Percentiles rank a stretch among this genome's conserved stretches.
phyloP scores from a whole-genome alignment of 73 alveolate species.

The Uronychia binucleata region DNA sequence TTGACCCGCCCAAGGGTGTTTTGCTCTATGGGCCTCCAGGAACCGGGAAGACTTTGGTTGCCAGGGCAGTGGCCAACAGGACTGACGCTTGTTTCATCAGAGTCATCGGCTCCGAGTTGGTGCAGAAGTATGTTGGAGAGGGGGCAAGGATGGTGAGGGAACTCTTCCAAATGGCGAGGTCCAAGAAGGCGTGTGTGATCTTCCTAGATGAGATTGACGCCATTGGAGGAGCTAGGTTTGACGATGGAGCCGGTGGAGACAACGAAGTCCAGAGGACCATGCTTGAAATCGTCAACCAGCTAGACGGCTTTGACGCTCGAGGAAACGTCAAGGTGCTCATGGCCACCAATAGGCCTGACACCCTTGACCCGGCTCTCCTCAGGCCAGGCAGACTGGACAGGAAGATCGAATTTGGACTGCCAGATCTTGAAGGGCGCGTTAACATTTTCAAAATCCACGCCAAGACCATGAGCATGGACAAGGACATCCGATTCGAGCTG shows the following conservation, averaged over 20 bases:
- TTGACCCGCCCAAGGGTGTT: conserved; percentile 98
- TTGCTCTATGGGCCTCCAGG: conserved; percentile 99
- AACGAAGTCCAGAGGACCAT: conserved; percentile 90
- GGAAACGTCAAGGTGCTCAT: conserved; percentile 97
- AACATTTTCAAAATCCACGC: conserved; percentile 98
- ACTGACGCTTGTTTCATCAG: conserved; percentile 98
- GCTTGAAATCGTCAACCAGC: conserved; percentile 98
- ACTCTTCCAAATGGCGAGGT: conserved; percentile 98
- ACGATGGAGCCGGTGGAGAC: conserved; percentile 95
- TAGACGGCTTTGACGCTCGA: conserved; percentile 99
- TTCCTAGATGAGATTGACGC: conserved; percentile 99
- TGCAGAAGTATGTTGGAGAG: conserved; percentile 99
- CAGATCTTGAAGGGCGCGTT: conserved; percentile 99
- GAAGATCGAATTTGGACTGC: conserved; percentile 98
- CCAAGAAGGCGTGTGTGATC: conserved; percentile 93
- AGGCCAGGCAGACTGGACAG: conserved; percentile 99
- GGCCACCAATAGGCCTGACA: conserved; percentile 99
- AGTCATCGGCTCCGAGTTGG: conserved; percentile 99
- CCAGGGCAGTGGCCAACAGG: conserved; percentile 99
- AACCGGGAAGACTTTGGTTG: conserved; percentile 99
- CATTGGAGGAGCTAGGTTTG: conserved; percentile 99
- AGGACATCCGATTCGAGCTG: conserved; percentile 97
- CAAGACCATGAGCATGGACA: conserved; percentile 97
- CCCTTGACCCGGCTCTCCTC: conserved; percentile 99
- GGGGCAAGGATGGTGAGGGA: conserved; percentile 99